These are phyloP conservation scores for Hypoxylon intermedium DNA, from an alignment of 495 filamentous ascomycete species.

Conservation along the genomic window DNA sequence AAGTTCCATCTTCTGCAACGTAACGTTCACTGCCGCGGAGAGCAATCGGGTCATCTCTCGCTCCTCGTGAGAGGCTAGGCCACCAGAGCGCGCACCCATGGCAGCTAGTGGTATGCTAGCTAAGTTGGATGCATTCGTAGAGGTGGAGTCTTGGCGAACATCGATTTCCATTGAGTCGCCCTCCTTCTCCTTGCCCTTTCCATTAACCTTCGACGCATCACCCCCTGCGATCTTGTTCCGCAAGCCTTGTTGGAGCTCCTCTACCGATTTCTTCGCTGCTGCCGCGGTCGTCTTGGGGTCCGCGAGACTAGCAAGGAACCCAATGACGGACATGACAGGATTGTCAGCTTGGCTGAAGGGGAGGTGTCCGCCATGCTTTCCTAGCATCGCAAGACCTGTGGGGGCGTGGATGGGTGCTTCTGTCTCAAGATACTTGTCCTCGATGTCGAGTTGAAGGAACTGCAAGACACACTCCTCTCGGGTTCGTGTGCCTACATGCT, in stretches of 20 bases:
- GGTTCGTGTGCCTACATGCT: slow-evolving; percentile 89
- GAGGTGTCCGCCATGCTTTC: slow-evolving; percentile 70
- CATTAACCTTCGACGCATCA: slow-evolving; percentile 57
- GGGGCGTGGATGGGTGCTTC: slow-evolving; percentile 67
- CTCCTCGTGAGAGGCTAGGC: slow-evolving; percentile 92
- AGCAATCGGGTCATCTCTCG: slow-evolving; percentile 94
- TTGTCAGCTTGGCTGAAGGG: slow-evolving; percentile 92
- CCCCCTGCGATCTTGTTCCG: slow-evolving; percentile 75
- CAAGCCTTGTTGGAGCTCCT: slow-evolving; percentile 79
- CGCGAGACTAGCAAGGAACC: slow-evolving; percentile 86
- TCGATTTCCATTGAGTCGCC: slow-evolving; percentile 66
- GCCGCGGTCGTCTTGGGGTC: slow-evolving; percentile 89
- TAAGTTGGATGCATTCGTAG: slow-evolving; percentile 61
- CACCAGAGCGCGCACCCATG: slow-evolving; percentile 83
- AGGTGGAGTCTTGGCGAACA: slow-evolving; percentile 49
- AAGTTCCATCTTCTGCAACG: slow-evolving; percentile 80
- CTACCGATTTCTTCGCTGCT: slow-evolving; percentile 82
- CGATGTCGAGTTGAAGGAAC: slow-evolving; percentile 90
- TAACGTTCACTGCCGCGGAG: slow-evolving; percentile 82
- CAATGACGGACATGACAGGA: slow-evolving; percentile 92
- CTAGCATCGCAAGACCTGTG: slow-evolving; percentile 66
- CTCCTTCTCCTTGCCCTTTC: slow-evolving; percentile 63
- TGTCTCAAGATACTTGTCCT: slow-evolving; percentile 85
- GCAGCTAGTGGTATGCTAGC: slow-evolving; percentile 83
- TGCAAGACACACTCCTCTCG: slow-evolving; percentile 95